Conservation (phyloP, 2,329 filamentous ascomycete species). For the Diaporthe australafricana region DNA sequence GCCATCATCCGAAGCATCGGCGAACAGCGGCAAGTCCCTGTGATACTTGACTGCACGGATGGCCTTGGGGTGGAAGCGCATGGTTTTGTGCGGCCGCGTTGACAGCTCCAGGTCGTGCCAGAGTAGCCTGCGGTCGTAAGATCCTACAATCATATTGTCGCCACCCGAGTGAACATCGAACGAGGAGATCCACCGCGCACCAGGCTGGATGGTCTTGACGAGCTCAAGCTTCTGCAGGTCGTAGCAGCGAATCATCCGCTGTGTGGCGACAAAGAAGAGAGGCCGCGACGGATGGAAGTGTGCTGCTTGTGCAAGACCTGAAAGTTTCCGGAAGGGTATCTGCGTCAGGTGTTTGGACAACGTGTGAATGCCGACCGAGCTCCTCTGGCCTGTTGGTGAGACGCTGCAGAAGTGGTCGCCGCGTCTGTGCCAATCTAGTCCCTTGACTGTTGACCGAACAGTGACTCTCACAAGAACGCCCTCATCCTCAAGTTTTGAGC, state of each 20-base stretch:
- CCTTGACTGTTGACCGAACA: constrained; percentile 84
- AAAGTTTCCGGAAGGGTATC: constrained; percentile 84
- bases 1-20: constrained; percentile 94
- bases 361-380: constrained; percentile 93
- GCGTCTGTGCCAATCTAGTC: constrained; percentile 91
- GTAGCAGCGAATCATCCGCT: constrained; percentile 92
- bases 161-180: constrained; percentile 94
- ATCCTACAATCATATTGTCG: constrained; percentile 93
- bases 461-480: constrained; percentile 85
- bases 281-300: constrained; percentile 95
- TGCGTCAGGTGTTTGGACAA: constrained; percentile 95
- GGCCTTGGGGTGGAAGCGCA: constrained; percentile 93
- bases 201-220: constrained; percentile 92
- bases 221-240: constrained; percentile 92
- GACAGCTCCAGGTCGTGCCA: constrained; percentile 98
- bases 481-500: constrained; percentile 76
- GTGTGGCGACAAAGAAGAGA: constrained; percentile 95
- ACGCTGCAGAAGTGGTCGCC: constrained; percentile 96
- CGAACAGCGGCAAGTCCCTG: constrained; percentile 85
- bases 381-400: constrained; percentile 81
- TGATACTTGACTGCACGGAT: constrained; percentile 93
- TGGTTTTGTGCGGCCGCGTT: constrained; percentile 91
- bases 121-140: constrained; percentile 91
- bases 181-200: constrained; percentile 92
- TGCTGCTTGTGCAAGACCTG: constrained; percentile 84